Evolutionary conservation across 306 rosid genomes (phyloP), one percentile per base, ranked within the genome.

Genomic region (Bauhinia variegata): DNA sequence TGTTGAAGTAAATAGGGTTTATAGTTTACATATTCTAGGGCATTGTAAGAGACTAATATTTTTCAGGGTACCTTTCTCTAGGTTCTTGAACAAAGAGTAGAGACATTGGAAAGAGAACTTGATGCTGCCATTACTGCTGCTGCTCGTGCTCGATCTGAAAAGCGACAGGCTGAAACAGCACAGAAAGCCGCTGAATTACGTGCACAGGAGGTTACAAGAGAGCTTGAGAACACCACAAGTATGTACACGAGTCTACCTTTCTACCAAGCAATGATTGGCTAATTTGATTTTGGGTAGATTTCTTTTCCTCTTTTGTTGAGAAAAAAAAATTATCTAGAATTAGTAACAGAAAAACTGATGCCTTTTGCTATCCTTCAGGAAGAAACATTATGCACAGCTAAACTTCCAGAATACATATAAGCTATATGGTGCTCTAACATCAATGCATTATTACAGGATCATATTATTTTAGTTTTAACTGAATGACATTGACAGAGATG

Each of bases 211-310:
- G 78, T 89, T 79, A 88, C 93, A 12, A 83, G 46, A 71, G 98
- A 93, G 79, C 97, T 93, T 4, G 98, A 93, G 85, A 93, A 89
- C 85, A 93, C 97, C 67, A 86, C 97, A 67, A 89, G 98, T 92
- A 88, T 53, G 82, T 52, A 11, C 23, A 67, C 61, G 15, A 43
- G n/a, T 65, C 11, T 32, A 31, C 44, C 11, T 44, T 62, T 56
- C 19, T 9, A 30, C 18, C 2, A 5, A 11, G 13, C 6, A 67
- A 12, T 48, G 12, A 1, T 58, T 0, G 14, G 19, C 38, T 14
- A 28, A 5, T 39, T 23, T 8, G 28, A n/a, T 62, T 44, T 15
- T 62, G 38, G 39, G 12, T 23, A 12, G 13, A 1, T n/a, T 33
- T 4, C 30, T 14, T 6, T 60, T 23, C 28, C 28, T 23, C 2